Base-by-base conservation (phyloP, 1,284 basidiomycete species). In the Malassezia equina region DNA sequence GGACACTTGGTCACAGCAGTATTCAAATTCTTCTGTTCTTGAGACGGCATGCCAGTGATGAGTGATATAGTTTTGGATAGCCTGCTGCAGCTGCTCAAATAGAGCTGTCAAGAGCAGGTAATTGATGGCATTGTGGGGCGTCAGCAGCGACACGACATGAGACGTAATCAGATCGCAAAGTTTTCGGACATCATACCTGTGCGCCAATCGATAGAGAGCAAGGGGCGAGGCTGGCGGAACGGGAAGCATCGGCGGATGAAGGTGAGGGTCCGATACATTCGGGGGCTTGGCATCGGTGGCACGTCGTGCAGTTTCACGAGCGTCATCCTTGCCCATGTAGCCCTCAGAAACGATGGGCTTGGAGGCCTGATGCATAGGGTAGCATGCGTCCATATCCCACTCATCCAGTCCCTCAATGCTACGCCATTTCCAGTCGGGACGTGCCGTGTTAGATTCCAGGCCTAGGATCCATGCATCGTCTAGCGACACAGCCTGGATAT, bases 121-220 rank as follows among this genome's bases (percentile, higher is more conserved):
- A 0, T 84, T 80, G 70, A 88, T 87, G 58, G 85, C 83, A 7
- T 81, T 80, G 56, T 80, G 78, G 4, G 84, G 83, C 7, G 83
- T 85, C 36, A 90, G 81, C 2, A 82, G 84, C 4, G 80, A 78
- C 76, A 89, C 79, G 64, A 89, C 82, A 68, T 88, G 86, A 47
- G 85, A 82, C 51, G 86, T 75, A 2, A 86, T 84, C 7, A 88
- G 78, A 11, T 78, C 69, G 31, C 82, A 81, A 21, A 90, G 79
- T 8, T 78, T 80, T 3, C 81, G 80, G 76, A 89, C 82, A 8
- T 78, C 77, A 72, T 89, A 90, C 33, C 86, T 79, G 76, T 89
- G 86, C 9, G 86, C 85, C 13, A 88, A 79, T 65, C 85, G 82
- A 76, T 87, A 90, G 64, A 89, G 81, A 0, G 84, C 81, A 29